A percentile compares a stretch with the other conserved stretches of the same genome.
Conservation (phyloP, 306 rosid species). For the Gastrolobium bilobum region DNA sequence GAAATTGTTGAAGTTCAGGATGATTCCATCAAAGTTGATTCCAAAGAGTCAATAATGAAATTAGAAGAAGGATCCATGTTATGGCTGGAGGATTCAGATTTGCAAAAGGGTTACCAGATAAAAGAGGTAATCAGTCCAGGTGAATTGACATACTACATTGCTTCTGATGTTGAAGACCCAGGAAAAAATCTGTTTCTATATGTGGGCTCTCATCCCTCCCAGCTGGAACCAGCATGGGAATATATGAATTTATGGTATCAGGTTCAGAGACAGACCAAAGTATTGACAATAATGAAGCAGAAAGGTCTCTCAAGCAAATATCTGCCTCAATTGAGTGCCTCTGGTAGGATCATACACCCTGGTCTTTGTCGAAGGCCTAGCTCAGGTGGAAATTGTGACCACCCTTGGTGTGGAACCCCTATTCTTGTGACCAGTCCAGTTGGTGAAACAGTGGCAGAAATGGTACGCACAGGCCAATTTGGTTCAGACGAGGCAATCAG, state of each 20-base stretch:
- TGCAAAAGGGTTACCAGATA: slow-evolving; percentile 88
- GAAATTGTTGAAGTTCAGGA: slow-evolving; percentile 97
- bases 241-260: slow-evolving; percentile 98
- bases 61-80: slow-evolving; percentile 82
- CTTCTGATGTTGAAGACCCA: slow-evolving; percentile 85
- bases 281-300: slow-evolving; percentile 89
- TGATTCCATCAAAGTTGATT: slow-evolving; percentile 66
- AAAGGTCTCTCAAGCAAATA: slow-evolving; percentile 86
- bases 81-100: slow-evolving; percentile 92
- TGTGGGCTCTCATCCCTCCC: slow-evolving; percentile 90
- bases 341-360: slow-evolving; percentile 96
- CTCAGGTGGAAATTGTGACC: slow-evolving; percentile 90
- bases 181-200: slow-evolving; percentile 77
- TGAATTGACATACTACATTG: slow-evolving; percentile 74
- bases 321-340: slow-evolving; percentile 85
- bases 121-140: slow-evolving; percentile 65
- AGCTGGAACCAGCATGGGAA: slow-evolving; percentile 98
- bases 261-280: slow-evolving; percentile 97
- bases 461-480: slow-evolving; percentile 76
- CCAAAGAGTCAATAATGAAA: slow-evolving; percentile 78
- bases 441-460: slow-evolving; percentile 85
- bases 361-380: slow-evolving; percentile 89
- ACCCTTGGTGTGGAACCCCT: slow-evolving; percentile 99
- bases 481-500: slow-evolving; percentile 80
- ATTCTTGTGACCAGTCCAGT: slow-evolving; percentile 89